A percentile compares a stretch with the other conserved stretches of the same genome.
phyloP scores from a whole-genome alignment of 1,284 basidiomycete species.

The Ceratobasidium sp. region DNA sequence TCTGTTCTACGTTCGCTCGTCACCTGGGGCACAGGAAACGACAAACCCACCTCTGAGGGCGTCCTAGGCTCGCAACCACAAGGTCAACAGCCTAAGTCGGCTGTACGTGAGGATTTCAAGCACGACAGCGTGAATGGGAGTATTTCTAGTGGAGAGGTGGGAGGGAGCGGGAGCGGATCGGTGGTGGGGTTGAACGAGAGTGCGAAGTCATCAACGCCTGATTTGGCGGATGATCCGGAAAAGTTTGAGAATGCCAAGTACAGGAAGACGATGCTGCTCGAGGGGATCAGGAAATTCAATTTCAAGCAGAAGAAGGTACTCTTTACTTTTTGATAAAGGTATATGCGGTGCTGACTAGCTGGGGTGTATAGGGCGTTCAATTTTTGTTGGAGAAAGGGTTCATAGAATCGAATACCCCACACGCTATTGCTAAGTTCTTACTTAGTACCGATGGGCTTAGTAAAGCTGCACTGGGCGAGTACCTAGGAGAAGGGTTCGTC shows the following conservation, averaged over 20 bases:
- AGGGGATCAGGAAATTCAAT: conserved; percentile 98
- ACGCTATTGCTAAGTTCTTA: conserved; percentile 89
- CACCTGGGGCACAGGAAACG: conserved; percentile 77
- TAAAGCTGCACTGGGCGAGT: conserved; percentile 98
- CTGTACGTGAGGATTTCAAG: conserved; percentile 31
- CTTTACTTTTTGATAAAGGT: background rate
- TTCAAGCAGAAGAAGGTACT: conserved; percentile 92
- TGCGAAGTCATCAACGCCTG: conserved; percentile 68
- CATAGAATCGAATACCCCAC: conserved; percentile 78
- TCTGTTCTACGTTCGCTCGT: conserved; percentile 88
- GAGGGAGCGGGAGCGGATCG: conserved; percentile 44
- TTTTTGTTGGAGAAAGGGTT: conserved; percentile 92
- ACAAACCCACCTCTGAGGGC: conserved; percentile 18
- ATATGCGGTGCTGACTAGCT: background rate
- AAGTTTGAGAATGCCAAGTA: conserved; percentile 97
- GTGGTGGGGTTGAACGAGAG: conserved; percentile 22
- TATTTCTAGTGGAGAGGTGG: conserved; percentile 49
- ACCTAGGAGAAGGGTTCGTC: conserved; percentile 92
- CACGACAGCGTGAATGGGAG: conserved; percentile 42
- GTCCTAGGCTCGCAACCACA: background rate
- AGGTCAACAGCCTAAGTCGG: conserved; percentile 16
- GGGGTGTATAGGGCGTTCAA: conserved; percentile 75
- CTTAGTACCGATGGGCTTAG: conserved; percentile 91
- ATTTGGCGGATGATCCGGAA: conserved; percentile 85
- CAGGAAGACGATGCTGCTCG: conserved; percentile 93